Conservation (phyloP, 2,329 filamentous ascomycete genomes). For the Botrytis fabae region DNA sequence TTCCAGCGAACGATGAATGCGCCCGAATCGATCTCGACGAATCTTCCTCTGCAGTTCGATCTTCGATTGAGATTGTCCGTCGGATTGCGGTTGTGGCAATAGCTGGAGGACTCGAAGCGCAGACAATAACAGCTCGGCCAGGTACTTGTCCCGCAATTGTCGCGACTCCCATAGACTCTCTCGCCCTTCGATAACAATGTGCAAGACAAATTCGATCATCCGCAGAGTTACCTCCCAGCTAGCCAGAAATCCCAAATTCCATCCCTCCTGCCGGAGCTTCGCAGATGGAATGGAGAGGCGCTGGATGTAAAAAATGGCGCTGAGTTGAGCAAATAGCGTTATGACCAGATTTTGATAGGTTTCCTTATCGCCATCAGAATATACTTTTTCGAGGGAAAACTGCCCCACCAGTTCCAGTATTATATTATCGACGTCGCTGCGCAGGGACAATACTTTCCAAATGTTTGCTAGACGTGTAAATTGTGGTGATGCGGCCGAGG, state of each 20-base stretch:
- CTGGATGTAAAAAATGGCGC: constrained; percentile 45
- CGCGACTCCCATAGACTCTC: constrained; percentile 34
- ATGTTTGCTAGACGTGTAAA: constrained; percentile 43
- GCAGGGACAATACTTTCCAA: constrained; percentile 43
- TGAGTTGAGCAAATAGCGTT: constrained; percentile 44
- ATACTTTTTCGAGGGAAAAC: constrained; percentile 47
- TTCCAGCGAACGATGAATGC: constrained; percentile 44
- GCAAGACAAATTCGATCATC: constrained; percentile 44
- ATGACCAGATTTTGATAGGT: constrained; percentile 44
- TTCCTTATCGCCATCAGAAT: constrained; percentile 41
- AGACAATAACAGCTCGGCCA: constrained; percentile 44
- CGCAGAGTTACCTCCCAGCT: constrained; percentile 46
- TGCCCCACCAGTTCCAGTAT: constrained; percentile 46
- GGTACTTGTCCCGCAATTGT: constrained; percentile 43
- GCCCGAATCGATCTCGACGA: constrained; percentile 44
- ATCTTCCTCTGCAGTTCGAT: constrained; percentile 40
- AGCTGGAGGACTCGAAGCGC: constrained; percentile 44
- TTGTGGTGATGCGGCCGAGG: constrained; percentile 42
- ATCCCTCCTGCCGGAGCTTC: constrained; percentile 40
- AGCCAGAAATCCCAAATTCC: constrained; percentile 44
- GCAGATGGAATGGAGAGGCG: constrained; percentile 45
- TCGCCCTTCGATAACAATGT: constrained; percentile 36
- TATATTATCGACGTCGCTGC: constrained; percentile 46
- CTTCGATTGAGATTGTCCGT: constrained; percentile 26
- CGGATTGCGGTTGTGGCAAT: constrained; percentile 43